Percentiles rank a stretch among this genome's conserved stretches.
These are phyloP conservation scores for Thermothielavioides terrestris DNA, from an alignment of 495 filamentous ascomycete genomes.

Conservation along the genomic window DNA sequence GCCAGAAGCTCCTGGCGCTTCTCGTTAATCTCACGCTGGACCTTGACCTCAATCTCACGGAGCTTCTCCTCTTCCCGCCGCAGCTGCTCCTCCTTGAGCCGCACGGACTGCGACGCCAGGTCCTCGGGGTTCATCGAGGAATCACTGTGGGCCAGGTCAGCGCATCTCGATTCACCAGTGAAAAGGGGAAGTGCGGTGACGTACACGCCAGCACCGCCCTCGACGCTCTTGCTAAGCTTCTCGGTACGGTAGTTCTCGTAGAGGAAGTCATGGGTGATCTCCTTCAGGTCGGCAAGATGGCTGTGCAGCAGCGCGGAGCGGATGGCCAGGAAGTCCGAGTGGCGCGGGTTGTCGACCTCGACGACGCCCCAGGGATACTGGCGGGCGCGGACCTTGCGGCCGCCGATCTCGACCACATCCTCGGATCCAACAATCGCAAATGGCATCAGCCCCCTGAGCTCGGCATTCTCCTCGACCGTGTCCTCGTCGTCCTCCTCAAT, in stretches of 20 bases:
- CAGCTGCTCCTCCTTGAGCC: conserved; percentile 98
- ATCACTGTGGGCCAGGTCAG: conserved; percentile 43
- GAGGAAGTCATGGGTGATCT: conserved; percentile 98
- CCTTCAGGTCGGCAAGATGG: conserved; percentile 95
- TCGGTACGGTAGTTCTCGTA: conserved; percentile 99
- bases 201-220: conserved; percentile 79
- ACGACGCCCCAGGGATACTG: conserved; percentile 99
- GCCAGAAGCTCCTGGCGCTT: conserved; percentile 98
- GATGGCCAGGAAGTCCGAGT: conserved; percentile 97
- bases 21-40: conserved; percentile 98
- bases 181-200: conserved; percentile 30
- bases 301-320: conserved; percentile 93
- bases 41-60: conserved; percentile 97
- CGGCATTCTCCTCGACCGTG: conserved; percentile 97
- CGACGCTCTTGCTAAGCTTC: conserved; percentile 98
- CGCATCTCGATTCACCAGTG: neutral
- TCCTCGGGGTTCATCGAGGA: conserved; percentile 98
- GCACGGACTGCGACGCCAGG: conserved; percentile 89
- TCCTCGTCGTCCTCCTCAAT: conserved; percentile 99
- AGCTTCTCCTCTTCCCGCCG: conserved; percentile 99
- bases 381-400: conserved; percentile 81
- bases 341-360: conserved; percentile 97
- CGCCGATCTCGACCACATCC: conserved; percentile 87
- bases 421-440: conserved; percentile 98
- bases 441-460: conserved; percentile 93